Evolutionary conservation across 2,329 filamentous ascomycete species (phyloP), one percentile per base, ranked within the genome.

Genomic region (Fusarium annulatum): DNA sequence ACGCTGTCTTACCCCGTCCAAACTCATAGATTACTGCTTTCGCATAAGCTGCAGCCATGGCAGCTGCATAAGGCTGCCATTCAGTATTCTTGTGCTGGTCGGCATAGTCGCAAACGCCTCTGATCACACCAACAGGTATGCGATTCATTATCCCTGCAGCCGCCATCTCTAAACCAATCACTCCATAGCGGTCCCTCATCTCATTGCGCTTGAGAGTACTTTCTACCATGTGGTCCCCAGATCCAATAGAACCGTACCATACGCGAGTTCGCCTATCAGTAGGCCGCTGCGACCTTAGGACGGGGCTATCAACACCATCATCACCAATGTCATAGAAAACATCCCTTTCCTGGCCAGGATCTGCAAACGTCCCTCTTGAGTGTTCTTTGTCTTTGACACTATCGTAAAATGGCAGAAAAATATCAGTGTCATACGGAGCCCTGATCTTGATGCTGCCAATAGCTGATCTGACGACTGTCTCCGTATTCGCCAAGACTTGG

Each of bases 291-390:
- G 6, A 2, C 33, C 62, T 60, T 5, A 9, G 15, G 2, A 39
- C 23, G 6, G 9, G 19, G 6, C 12, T 14, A 5, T 7, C 49
- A 9, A 30, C 5, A 4, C 58, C 58, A 2, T 28, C 11, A 3
- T 41, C 11, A 5, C 12, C 19, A 33, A 19, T 21, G 1, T 73
- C 28, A 34, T 79, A 79, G 2, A 82, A 61, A 1, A 15, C 28
- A 34, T 82, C 81, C 0, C 61, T 52, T 5, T 79, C 73, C 58
- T 82, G 79, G 1, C 81, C 81, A 3, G 80, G 80, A 36, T 82
- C 80, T 1, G n/a, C 36, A 49, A 83, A 82, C 0, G 69, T 79
- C 6, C 79, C 79, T 7, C 18, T 41, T 0, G 42, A 19, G 30
- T 81, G 77, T 28, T 74, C 38, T 48, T 73, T 65, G n/a, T 79